Evolutionary conservation across 106 monocot genomes (phyloP).

Genomic region (Dendrobium huoshanense): DNA sequence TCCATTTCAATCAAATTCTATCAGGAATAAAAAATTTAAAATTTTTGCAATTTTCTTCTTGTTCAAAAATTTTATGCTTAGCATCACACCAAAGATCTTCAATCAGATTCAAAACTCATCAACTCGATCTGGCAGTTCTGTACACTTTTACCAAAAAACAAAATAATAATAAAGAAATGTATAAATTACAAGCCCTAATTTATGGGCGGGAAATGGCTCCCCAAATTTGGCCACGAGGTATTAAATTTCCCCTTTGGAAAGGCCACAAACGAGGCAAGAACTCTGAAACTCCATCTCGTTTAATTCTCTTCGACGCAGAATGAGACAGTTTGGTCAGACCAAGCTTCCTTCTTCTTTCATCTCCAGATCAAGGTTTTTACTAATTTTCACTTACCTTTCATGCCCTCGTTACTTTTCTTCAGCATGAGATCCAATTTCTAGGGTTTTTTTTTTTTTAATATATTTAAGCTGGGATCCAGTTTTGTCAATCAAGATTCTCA

Average conservation of each 20-base stretch:
- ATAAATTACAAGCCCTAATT: too few species aligned
- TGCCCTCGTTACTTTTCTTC: neutral
- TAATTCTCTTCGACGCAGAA: neutral
- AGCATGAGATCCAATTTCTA: neutral
- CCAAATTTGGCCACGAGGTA: neutral
- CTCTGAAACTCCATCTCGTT: neutral
- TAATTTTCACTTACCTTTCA: neutral
- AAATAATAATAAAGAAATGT: too few species aligned
- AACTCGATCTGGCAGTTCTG: too few species aligned
- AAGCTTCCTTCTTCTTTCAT: slow-evolving; percentile 32
- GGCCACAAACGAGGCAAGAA: too few species aligned
- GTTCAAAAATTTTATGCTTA: too few species aligned
- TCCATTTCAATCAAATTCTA: too few species aligned
- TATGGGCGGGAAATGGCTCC: neutral
- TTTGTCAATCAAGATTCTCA: slow-evolving; percentile 10
- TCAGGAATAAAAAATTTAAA: too few species aligned
- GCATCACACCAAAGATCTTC: too few species aligned
- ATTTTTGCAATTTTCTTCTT: too few species aligned
- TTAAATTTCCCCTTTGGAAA: neutral
- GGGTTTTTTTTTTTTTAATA: neutral
- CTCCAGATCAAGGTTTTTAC: slow-evolving; percentile 30
- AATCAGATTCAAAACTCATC: too few species aligned
- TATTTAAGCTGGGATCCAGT: slow-evolving; percentile 5
- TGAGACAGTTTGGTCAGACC: slow-evolving; percentile 49
- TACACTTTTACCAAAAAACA: too few species aligned